Base-by-base conservation (phyloP, 208 protist genomes). In the Wallacemonas sp. region DNA sequence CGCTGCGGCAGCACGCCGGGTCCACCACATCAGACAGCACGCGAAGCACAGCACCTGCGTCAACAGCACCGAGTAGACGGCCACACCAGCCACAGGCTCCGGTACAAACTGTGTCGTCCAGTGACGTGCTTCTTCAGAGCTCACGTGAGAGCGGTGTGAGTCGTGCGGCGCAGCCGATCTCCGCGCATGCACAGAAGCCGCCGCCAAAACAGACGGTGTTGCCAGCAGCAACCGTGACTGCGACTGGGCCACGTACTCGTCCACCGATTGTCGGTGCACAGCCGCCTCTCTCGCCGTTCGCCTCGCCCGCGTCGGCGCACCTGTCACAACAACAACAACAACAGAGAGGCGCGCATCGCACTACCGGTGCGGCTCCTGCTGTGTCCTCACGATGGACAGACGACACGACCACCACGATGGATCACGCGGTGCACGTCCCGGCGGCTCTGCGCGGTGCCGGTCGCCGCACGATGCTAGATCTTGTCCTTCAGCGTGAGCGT, bases 381-480 rank as follows among this genome's bases (percentile, higher is more conserved):
- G n/a, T n/a, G n/a, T n/a, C n/a, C n/a, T n/a, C n/a, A n/a, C n/a
- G n/a, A n/a, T n/a, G n/a, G 9, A n/a, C 24, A 16, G 44, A 66
- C n/a, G 33, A 66, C n/a, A 19, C 44, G 6, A 66, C 61, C 2
- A 72, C 74, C 16, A 89, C 86, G 23, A 87, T 92, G 80, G 74
- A 83, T 54, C 34, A 74, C 47, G 80, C 82, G 12, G 86, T 92
- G 46, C 56, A 62, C 27, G 70, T 93, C 1, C 87, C 87, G 1
- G 39, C 56, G 12, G 83, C 87, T 1, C 70, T 93, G 41, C 86
- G 65, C 19, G 30, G 65, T 43, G 80, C 86, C 1, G 76, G 67
- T n/a, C 80, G 87, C 2, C 83, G 87, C 27, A 90, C 87, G n/a
- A 90, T 93, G 87, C 72, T 85, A 34, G 86, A 92, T 56, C 68